Conservation (phyloP, 1,139 yeast species). For the Wickerhamomyces sp. region DNA sequence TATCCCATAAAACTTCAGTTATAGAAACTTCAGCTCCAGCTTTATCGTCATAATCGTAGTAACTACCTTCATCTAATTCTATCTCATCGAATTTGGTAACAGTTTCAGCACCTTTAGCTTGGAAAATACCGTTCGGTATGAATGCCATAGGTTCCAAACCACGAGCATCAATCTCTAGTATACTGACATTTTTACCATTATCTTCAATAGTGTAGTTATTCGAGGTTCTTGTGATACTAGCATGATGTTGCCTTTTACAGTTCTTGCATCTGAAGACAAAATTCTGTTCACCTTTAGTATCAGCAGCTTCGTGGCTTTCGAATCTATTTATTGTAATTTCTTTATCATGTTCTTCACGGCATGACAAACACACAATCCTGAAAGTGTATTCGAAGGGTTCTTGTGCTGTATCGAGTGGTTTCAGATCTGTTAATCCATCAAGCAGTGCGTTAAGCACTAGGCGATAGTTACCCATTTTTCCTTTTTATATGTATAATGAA, state of each 20-base stretch:
- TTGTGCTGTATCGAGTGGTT: constrained; percentile 56
- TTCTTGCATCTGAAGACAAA: constrained; percentile 73
- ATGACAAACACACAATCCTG: constrained; percentile 67
- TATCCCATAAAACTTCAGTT: constrained; percentile 63
- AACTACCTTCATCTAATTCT: constrained; percentile 77
- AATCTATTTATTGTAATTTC: constrained; percentile 66
- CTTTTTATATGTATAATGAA: not conserved
- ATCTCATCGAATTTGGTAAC: constrained; percentile 55
- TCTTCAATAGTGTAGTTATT: constrained; percentile 32
- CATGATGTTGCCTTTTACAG: constrained; percentile 48
- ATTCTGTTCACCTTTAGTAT: constrained; percentile 80
- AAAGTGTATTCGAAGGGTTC: constrained; percentile 74
- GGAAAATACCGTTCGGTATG: constrained; percentile 60
- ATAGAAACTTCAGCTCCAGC: constrained; percentile 78
- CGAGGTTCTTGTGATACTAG: constrained; percentile 33
- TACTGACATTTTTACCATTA: constrained; percentile 27
- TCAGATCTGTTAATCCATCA: constrained; percentile 57
- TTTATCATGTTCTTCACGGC: constrained; percentile 76
- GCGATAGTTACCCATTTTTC: not conserved
- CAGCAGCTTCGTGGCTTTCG: constrained; percentile 50
- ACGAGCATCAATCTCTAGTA: constrained; percentile 77
- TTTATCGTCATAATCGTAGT: constrained; percentile 94
- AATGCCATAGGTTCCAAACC: constrained; percentile 76
- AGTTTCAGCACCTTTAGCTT: constrained; percentile 53
- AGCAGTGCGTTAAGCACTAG: constrained; percentile 59